phyloP scores from a whole-genome alignment of 1,284 basidiomycete genomes.

The Wolfiporia cocos region DNA sequence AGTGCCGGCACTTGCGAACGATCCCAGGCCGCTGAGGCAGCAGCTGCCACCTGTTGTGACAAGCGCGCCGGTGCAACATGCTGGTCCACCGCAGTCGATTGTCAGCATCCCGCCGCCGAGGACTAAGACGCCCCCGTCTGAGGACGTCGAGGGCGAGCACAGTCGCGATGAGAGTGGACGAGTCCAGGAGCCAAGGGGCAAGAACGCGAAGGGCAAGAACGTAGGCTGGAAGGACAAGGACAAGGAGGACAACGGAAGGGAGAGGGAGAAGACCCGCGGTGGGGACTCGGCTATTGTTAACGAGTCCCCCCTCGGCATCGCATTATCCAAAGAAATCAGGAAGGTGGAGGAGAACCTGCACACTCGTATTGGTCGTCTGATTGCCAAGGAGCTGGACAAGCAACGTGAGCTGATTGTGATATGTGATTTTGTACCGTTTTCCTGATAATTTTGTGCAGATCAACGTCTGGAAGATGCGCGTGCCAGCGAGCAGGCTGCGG shows the following conservation, averaged over 20 bases:
- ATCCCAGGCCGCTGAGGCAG: constrained; percentile 32
- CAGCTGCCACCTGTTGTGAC: constrained; percentile 23
- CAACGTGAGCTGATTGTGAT: constrained; percentile 50
- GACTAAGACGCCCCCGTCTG: constrained; percentile 61
- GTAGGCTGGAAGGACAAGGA: constrained; percentile 58
- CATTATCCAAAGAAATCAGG: constrained; percentile 66
- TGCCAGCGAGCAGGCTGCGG: constrained; percentile 66
- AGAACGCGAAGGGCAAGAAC: constrained; percentile 50
- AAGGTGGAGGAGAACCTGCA: constrained; percentile 77
- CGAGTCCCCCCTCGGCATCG: constrained; percentile 47
- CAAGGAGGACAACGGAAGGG: constrained; percentile 35
- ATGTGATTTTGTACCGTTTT: constrained; percentile 6
- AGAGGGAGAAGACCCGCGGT: constrained; percentile 36
- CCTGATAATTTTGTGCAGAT: constrained; percentile 38
- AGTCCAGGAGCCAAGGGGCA: constrained; percentile 44
- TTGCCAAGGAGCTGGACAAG: constrained; percentile 82
- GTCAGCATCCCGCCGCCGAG: constrained; percentile 32
- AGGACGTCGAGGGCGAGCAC: constrained; percentile 61
- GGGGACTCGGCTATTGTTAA: constrained; percentile 37
- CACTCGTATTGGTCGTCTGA: constrained; percentile 62
- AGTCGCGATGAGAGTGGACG: constrained; percentile 50
- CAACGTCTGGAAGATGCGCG: constrained; percentile 77
- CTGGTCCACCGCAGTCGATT: constrained; percentile 30
- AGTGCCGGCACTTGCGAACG: constrained; percentile 25
- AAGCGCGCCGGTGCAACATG: constrained; percentile 10